Evolutionary conservation across 2,329 filamentous ascomycete genomes (phyloP).

Genomic region (Aureobasidium melanogenum): DNA sequence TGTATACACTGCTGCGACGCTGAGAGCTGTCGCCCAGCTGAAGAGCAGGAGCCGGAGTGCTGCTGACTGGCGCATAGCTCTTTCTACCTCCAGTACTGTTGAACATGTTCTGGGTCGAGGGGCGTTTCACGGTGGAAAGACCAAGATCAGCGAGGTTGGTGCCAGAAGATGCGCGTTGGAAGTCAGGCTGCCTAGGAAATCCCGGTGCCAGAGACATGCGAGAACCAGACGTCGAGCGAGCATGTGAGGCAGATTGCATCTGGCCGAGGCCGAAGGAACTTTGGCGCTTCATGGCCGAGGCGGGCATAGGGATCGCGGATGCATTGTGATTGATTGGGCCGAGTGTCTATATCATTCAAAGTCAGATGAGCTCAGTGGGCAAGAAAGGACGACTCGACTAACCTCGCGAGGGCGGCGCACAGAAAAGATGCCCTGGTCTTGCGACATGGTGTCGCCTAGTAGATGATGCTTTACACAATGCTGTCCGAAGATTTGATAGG

Average conservation of each 20-base stretch:
- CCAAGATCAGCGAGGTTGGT: slow-evolving; percentile 71
- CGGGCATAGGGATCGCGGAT: slow-evolving; percentile 78
- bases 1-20: slow-evolving; percentile 64
- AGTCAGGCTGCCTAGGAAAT: slow-evolving; percentile 77
- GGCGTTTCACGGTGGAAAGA: slow-evolving; percentile 74
- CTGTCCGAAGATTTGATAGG: neutral
- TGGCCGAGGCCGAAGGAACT: slow-evolving; percentile 63
- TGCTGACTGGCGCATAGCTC: slow-evolving; percentile 55
- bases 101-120: slow-evolving; percentile 64
- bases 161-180: slow-evolving; percentile 68
- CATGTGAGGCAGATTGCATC: slow-evolving; percentile 62
- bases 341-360: slow-evolving; percentile 61
- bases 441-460: slow-evolving; percentile 56
- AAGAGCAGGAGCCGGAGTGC: slow-evolving; percentile 36
- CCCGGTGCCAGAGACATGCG: slow-evolving; percentile 77
- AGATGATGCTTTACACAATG: neutral
- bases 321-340: slow-evolving; percentile 69
- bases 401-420: slow-evolving; percentile 88
- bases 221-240: slow-evolving; percentile 72
- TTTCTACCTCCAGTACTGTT: slow-evolving; percentile 54
- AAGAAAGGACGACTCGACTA: slow-evolving; percentile 26
- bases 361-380: neutral
- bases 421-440: slow-evolving; percentile 81
- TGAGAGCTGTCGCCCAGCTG: slow-evolving; percentile 49
- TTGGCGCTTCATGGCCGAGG: slow-evolving; percentile 88